phyloP scores from a whole-genome alignment of 1,284 basidiomycete species.

The Thelephora terrestris region DNA sequence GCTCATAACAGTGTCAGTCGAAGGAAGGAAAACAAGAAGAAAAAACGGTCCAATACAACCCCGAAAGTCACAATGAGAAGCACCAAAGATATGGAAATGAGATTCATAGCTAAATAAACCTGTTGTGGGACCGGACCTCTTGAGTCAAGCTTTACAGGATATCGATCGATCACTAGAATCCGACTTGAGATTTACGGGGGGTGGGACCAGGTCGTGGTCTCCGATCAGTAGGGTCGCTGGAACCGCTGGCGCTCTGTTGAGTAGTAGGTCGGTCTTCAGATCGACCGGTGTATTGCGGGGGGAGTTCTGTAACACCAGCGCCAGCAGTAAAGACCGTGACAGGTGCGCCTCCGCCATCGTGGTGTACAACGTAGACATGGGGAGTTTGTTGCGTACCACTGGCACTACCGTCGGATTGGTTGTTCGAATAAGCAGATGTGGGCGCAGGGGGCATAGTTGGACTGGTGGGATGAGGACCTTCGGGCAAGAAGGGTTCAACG shows the following conservation, averaged over 20 bases:
- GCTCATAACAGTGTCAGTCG: background rate
- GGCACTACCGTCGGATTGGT: too few relatives aligned
- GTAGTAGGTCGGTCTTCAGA: background rate
- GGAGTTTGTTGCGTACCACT: conserved; percentile 7
- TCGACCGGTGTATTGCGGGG: conserved; percentile 35
- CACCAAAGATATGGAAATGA: too few relatives aligned
- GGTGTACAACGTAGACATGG: conserved; percentile 49
- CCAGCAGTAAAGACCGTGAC: conserved; percentile 49
- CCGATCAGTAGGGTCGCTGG: conserved; percentile 2
- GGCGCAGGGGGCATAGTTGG: too few relatives aligned
- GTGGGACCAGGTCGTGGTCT: conserved; percentile 1
- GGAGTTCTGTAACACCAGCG: conserved; percentile 46
- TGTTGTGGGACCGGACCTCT: too few relatives aligned
- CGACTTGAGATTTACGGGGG: conserved; percentile 8
- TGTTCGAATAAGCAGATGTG: too few relatives aligned
- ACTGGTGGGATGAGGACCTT: too few relatives aligned
- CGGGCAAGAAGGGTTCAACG: conserved; percentile 32
- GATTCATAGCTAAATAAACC: too few relatives aligned
- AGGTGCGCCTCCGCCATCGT: conserved; percentile 43
- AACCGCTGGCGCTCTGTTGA: background rate
- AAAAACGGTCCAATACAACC: background rate
- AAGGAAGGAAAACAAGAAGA: background rate
- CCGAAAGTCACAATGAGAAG: background rate
- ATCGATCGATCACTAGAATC: too few relatives aligned
- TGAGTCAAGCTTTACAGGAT: too few relatives aligned